Conservation (phyloP, 2,329 filamentous ascomycete species). For the Colletotrichum limetticola region DNA sequence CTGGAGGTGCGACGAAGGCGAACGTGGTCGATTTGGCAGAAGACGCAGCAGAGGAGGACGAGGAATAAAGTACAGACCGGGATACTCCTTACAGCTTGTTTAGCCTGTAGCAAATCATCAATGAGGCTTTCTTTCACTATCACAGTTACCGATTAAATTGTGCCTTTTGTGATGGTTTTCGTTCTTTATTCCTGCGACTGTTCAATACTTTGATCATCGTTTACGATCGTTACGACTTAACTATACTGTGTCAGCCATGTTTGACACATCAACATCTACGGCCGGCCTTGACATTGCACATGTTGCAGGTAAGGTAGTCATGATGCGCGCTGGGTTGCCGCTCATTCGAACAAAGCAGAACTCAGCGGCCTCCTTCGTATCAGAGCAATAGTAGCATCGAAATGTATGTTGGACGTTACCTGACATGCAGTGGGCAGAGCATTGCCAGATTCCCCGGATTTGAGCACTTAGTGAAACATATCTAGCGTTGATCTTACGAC, state of each 20-base stretch:
- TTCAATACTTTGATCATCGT: too few species aligned
- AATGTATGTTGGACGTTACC: background rate
- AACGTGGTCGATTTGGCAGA: slow-evolving; percentile 15
- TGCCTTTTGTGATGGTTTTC: too few species aligned
- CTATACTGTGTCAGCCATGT: too few species aligned
- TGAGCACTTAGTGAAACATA: background rate
- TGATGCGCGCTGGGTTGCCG: too few species aligned
- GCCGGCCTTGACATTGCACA: too few species aligned
- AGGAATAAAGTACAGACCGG: slow-evolving; percentile 19
- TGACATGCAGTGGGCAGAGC: background rate
- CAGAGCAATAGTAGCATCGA: background rate
- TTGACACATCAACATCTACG: too few species aligned
- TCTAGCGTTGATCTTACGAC: background rate
- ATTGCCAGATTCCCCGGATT: background rate
- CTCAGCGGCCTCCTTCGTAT: background rate
- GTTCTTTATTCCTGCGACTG: too few species aligned
- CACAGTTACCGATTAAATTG: too few species aligned
- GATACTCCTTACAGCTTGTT: slow-evolving; percentile 26
- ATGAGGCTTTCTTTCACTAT: slow-evolving; percentile 10
- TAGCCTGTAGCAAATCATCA: slow-evolving; percentile 31
- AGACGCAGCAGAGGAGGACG: slow-evolving; percentile 17
- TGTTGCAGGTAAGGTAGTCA: too few species aligned
- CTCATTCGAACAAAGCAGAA: background rate
- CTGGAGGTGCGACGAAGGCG: slow-evolving; percentile 2
- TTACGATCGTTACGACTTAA: too few species aligned